phyloP scores from a whole-genome alignment of 495 filamentous ascomycete species.

The Aspergillus diversus region DNA sequence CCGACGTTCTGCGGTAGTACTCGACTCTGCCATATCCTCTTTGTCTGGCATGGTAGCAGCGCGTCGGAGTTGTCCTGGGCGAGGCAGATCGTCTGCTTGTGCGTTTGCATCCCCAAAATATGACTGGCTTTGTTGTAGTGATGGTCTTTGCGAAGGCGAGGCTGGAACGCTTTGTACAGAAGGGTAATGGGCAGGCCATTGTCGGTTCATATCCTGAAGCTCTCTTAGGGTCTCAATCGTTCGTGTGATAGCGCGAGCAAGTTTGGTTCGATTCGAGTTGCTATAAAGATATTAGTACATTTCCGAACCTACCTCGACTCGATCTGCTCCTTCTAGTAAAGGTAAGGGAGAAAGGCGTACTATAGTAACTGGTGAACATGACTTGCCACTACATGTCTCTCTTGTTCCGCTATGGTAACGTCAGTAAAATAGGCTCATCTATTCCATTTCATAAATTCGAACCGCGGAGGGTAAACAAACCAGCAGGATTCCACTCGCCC shows the following conservation, averaged over 20 bases:
- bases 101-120: constrained; percentile 36
- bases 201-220: constrained; percentile 84
- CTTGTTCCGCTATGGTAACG: constrained; percentile 52
- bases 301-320: neutral
- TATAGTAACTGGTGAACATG: constrained; percentile 75
- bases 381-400: constrained; percentile 63
- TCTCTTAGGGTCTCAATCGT: constrained; percentile 79
- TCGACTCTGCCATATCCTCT: constrained; percentile 68
- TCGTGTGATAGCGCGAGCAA: constrained; percentile 81
- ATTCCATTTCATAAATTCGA: neutral
- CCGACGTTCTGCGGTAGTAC: constrained; percentile 63
- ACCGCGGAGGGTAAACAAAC: constrained; percentile 18
- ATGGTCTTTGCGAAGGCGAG: constrained; percentile 44
- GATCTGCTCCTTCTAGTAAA: neutral
- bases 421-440: constrained; percentile 5
- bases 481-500: constrained; percentile 53
- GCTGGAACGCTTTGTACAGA: constrained; percentile 69
- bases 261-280: constrained; percentile 85
- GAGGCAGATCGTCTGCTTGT: constrained; percentile 41
- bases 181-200: constrained; percentile 95
- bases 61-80: constrained; percentile 61
- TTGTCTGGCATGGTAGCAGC: constrained; percentile 73
- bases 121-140: constrained; percentile 59
- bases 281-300: constrained; percentile 53
- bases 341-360: constrained; percentile 40